Base-by-base conservation (phyloP, 2,329 filamentous ascomycete species). In the Arthrobotrys megalospora region DNA sequence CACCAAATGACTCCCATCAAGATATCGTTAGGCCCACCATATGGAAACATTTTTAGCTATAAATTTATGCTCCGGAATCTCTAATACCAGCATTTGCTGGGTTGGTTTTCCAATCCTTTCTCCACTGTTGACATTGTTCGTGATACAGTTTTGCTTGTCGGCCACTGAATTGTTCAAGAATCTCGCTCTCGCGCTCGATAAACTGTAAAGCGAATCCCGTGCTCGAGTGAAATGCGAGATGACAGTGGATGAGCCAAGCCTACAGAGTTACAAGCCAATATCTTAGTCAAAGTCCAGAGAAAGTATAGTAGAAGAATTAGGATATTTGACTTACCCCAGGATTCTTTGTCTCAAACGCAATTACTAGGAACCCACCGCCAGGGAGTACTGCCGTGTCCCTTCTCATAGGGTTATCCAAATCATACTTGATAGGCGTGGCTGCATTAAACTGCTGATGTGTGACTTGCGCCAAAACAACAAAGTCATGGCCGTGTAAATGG, bases 151-250 rank as follows among this genome's bases (percentile, higher is more conserved):
- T 71, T 8, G 38, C 47, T 38, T 63, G 32, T 16, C 6, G 8
- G 24, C 45, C 47, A 12, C 41, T 62, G 12, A 68, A 34, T 16
- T 65, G 53, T 5, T 43, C 32, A 5, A 69, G 34, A 10, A 73
- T 75, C 21, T 79, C 53, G 32, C 65, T 64, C 28, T 64, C 38
- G 19, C 69, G 76, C 79, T 85, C 86, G 4, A 90, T 83, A 76
- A 90, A 87, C 81, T 88, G 86, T 36, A 87, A 80, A 10, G 88
- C 84, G 60, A 90, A 85, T 3, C 88, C 88, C 7, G 85, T 85
- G 0, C 86, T 87, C 0, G 86, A 86, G 81, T 90, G 88, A 88
- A 88, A 90, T 0, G 83, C 83, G 64, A 85, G 83, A 66, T 85
- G 84, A 80, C 84, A 85, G 76, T 85, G 84, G 70, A 81, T 64